Conservation (phyloP, 2,329 filamentous ascomycete species). For the Ophiostoma tasmaniense region DNA sequence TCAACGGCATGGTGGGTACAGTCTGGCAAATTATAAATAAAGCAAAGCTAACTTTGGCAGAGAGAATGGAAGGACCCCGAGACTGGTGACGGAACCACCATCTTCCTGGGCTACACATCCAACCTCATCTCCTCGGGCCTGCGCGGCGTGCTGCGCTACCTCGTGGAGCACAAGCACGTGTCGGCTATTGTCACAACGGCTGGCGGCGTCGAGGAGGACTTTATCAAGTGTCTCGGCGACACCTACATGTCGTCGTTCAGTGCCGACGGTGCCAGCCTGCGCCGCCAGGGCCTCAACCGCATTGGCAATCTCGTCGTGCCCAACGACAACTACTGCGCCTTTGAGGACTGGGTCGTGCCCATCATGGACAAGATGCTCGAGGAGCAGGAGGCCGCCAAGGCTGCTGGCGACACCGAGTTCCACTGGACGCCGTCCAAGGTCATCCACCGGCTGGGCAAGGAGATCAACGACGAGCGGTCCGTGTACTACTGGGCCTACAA, state of each 20-base stretch:
- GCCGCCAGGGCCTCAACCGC: slow-evolving; percentile 80
- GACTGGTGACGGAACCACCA: slow-evolving; percentile 71
- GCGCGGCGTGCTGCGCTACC: slow-evolving; percentile 80
- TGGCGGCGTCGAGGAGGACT: slow-evolving; percentile 90
- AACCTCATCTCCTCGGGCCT: slow-evolving; percentile 96
- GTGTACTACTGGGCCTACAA: slow-evolving; percentile 98
- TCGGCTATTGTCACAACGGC: slow-evolving; percentile 92
- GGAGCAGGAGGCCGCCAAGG: slow-evolving; percentile 67
- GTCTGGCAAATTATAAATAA: neutral
- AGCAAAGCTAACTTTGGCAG: neutral
- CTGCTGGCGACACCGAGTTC: slow-evolving; percentile 50
- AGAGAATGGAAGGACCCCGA: slow-evolving; percentile 50
- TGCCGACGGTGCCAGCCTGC: slow-evolving; percentile 65
- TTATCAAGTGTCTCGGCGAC: slow-evolving; percentile 94
- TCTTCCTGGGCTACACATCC: slow-evolving; percentile 95
- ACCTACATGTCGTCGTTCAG: slow-evolving; percentile 89
- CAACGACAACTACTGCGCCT: slow-evolving; percentile 94
- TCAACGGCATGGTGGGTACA: slow-evolving; percentile 85
- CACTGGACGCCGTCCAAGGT: slow-evolving; percentile 93
- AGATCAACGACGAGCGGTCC: slow-evolving; percentile 85
- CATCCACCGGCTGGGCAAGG: slow-evolving; percentile 79
- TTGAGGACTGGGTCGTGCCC: slow-evolving; percentile 95
- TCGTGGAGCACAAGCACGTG: slow-evolving; percentile 87
- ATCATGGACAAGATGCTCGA: slow-evolving; percentile 90
- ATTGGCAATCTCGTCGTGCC: slow-evolving; percentile 95